Conservation (phyloP, 495 filamentous ascomycete genomes). For the Xylaria longipes region DNA sequence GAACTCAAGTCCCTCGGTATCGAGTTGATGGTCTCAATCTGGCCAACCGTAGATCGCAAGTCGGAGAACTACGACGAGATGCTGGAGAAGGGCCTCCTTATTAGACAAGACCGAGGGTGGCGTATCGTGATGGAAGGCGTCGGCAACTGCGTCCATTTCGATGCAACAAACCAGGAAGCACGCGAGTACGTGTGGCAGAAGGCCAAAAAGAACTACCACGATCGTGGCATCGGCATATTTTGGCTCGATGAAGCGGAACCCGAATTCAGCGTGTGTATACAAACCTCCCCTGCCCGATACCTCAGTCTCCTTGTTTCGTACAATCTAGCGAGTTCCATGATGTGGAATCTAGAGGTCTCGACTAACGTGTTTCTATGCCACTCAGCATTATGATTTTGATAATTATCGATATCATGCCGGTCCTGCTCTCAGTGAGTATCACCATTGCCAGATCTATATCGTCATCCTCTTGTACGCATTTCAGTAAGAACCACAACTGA, state of each 20-base stretch:
- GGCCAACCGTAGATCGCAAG: conserved; percentile 61
- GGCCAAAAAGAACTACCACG: conserved; percentile 61
- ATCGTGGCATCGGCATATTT: conserved; percentile 63
- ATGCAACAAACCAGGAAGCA: conserved; percentile 61
- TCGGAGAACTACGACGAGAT: conserved; percentile 62
- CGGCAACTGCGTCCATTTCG: conserved; percentile 62
- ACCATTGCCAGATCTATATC: neutral
- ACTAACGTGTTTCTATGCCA: neutral
- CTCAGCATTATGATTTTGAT: conserved; percentile 61
- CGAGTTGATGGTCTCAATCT: conserved; percentile 67
- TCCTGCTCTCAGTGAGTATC: conserved; percentile 46
- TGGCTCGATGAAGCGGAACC: conserved; percentile 70
- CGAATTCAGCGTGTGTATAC: conserved; percentile 49
- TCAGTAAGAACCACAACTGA: neutral
- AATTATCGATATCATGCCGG: conserved; percentile 64
- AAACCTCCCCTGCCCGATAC: neutral
- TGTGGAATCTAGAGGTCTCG: neutral
- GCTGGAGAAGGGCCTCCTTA: conserved; percentile 58
- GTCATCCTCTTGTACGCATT: neutral
- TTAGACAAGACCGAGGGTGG: conserved; percentile 60
- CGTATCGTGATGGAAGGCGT: conserved; percentile 59
- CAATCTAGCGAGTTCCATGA: neutral
- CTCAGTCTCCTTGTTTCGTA: neutral
- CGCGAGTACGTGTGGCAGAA: conserved; percentile 61
- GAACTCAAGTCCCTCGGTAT: conserved; percentile 59